Evolutionary conservation across 1,284 basidiomycete species (phyloP).

Genomic region (Xerocomus tenax): DNA sequence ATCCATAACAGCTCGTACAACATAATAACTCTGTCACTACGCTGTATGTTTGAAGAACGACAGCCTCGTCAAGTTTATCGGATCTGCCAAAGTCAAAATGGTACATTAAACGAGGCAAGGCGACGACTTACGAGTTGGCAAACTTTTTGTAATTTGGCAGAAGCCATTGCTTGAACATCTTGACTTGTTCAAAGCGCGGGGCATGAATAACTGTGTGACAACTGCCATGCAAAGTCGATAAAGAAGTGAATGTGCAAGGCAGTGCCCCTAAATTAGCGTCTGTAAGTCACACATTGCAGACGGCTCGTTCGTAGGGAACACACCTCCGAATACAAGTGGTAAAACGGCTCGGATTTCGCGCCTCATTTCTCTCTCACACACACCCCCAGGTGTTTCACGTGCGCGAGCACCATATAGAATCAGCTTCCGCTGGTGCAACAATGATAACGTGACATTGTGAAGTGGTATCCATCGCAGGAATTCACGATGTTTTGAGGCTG

Average conservation of each 20-base stretch:
- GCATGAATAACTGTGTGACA: conserved; percentile 45
- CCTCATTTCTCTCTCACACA: conserved; percentile 58
- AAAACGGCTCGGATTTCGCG: conserved; percentile 56
- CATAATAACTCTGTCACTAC: conserved; percentile 53
- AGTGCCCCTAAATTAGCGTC: conserved; percentile 26
- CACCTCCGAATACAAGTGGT: conserved; percentile 62
- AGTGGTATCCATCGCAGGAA: conserved; percentile 65
- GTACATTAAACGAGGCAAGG: background rate
- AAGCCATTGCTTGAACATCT: conserved; percentile 61
- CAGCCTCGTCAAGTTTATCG: conserved; percentile 23
- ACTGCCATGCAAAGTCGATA: conserved; percentile 34
- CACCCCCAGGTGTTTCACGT: conserved; percentile 60
- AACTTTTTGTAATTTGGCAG: conserved; percentile 53
- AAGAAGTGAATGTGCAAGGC: conserved; percentile 28
- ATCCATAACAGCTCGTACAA: conserved; percentile 53
- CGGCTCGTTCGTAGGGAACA: conserved; percentile 6
- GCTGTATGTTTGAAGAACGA: conserved; percentile 47
- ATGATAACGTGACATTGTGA: conserved; percentile 45
- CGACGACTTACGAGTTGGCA: conserved; percentile 32
- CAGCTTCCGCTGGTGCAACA: conserved; percentile 58
- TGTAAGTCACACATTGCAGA: background rate
- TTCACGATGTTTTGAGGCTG: conserved; percentile 52
- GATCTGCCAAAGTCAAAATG: conserved; percentile 15
- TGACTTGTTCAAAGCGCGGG: conserved; percentile 62
- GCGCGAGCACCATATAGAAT: conserved; percentile 58